Base-by-base conservation (phyloP, 2,329 filamentous ascomycete species). In the Cryphonectria parasitica region DNA sequence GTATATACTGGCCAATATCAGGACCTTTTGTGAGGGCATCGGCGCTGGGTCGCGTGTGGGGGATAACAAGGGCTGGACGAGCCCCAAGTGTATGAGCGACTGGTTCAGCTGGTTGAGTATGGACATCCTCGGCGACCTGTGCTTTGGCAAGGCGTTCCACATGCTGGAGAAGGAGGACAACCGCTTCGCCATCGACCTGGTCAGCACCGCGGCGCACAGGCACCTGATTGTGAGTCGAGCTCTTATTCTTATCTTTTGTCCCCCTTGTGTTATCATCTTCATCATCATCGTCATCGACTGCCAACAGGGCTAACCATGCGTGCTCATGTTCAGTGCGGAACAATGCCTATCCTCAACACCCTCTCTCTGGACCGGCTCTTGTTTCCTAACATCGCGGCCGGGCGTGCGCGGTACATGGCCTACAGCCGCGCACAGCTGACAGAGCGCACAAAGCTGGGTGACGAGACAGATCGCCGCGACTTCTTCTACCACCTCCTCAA, bases 401-500 rank as follows among this genome's bases (percentile, higher is more conserved):
- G 90, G 60, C 87, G 91, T 3, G 90, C 88, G 77, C 85, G 87
- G 71, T 93, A 93, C 77, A 91, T 93, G 86, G 85, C 86, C 66
- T 92, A 92, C 80, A 91, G 89, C 79, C 89, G 90, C 65, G 82
- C 84, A 2, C 91, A 92, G 79, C 85, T 92, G 56, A 86, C 86
- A 19, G 88, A 92, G 76, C 86, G 91, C 34, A 91, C 90, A 64
- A 88, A 89, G 72, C 82, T 91, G 36, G 90, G 90, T 39, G 88
- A 89, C 74, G 88, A 87, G 74, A 89, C 86, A 64, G 89, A 89
- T 75, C 90, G 91, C 45, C 89, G 90, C 69, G 91, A 93, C 77
- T 93, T 93, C 82, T 93, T 93, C 82, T 90, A 92, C 80, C 90
- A 93, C 78, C 85, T 94, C 15, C 86, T 93, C 71, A 90, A 90